Evolutionary conservation across 371 early-diverging fungal species (phyloP), one percentile per base, ranked within the genome.

Genomic region (Batrachochytrium dendrobatidis): DNA sequence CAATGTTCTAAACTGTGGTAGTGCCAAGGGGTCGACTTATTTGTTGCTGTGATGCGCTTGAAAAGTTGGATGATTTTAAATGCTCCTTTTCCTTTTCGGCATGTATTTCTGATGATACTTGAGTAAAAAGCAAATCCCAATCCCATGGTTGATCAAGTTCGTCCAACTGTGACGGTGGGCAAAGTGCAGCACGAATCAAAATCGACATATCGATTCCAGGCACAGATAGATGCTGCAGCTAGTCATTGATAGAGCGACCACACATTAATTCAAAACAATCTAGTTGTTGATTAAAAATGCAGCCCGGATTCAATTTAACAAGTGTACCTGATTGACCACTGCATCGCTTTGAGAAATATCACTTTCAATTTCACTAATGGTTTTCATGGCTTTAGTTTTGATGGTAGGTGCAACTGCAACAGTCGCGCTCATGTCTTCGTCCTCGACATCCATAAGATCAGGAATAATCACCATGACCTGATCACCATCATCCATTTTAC

Each of bases 101-200:
- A 12, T 48, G 51, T 7, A 51, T 51, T 32, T 51, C 51, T 6
- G 51, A 51, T 3, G 51, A 51, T 7, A 69, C 48, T 56, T 65
- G 63, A 22, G 67, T 67, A 39, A 72, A 69, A 5, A 70, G 18
- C 2, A 72, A 59, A 35, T 72, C 73, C 73, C 73, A 73, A 43
- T 73, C 73, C 73, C 73, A 73, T 31, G 59, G 68, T 15, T 55
- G 45, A 51, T 73, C 73, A 15, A 60, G 73, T 33, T 73, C 73
- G 28, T 58, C 59, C 18, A 65, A 43, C 56, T 61, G 60, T 32
- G 67, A 65, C 15, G 68, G 67, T 32, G 68, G 68, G 28, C 67
- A 70, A 17, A 73, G 62, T 25, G 73, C 70, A 35, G 55, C 55
- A 22, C 48, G 34, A 15, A 55, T 62, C 32, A 73, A 48, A 22